Evolutionary conservation across 2,329 filamentous ascomycete genomes (phyloP).

Genomic region (Davidsoniella neocaledoniae): DNA sequence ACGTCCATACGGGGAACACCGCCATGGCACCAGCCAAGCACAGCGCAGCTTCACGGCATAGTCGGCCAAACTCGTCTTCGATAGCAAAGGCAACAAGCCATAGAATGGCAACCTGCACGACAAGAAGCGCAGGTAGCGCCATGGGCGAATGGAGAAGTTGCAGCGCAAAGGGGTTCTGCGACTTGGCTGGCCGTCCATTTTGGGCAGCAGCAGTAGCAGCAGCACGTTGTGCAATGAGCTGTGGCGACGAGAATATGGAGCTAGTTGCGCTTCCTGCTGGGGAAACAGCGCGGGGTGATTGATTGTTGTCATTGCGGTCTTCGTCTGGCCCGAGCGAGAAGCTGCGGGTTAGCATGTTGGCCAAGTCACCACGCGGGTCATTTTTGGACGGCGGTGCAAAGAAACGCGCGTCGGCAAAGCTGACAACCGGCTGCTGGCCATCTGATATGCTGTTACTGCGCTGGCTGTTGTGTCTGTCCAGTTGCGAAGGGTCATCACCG

Average conservation of each 20-base stretch:
- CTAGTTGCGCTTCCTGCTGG: constrained; percentile 3
- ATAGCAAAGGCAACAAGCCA: constrained; percentile 3
- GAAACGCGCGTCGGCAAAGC: constrained; percentile 39
- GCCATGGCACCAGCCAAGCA: constrained; percentile 9
- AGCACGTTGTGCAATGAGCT: constrained; percentile 7
- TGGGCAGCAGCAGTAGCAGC: neutral
- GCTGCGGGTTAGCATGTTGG: constrained; percentile 21
- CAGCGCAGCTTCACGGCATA: constrained; percentile 9
- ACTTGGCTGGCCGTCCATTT: no score
- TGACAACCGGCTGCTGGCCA: constrained; percentile 13
- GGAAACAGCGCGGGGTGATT: constrained; percentile 1
- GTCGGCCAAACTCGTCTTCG: constrained; percentile 4
- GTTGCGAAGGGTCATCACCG: no score
- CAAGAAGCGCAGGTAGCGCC: constrained; percentile 7
- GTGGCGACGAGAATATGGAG: constrained; percentile 10
- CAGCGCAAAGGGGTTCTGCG: constrained; percentile 7
- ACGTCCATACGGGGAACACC: constrained; percentile 10
- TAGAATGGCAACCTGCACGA: constrained; percentile 4
- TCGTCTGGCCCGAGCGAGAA: constrained; percentile 19
- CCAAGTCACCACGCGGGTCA: constrained; percentile 22
- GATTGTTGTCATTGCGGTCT: neutral
- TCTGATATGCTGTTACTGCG: no score
- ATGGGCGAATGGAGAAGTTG: constrained; percentile 10
- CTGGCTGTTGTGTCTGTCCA: no score
- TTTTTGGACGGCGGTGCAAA: constrained; percentile 20